These are phyloP conservation scores for Colletotrichum salicis DNA, from an alignment of 2,329 filamentous ascomycete species.

Conservation along the genomic window DNA sequence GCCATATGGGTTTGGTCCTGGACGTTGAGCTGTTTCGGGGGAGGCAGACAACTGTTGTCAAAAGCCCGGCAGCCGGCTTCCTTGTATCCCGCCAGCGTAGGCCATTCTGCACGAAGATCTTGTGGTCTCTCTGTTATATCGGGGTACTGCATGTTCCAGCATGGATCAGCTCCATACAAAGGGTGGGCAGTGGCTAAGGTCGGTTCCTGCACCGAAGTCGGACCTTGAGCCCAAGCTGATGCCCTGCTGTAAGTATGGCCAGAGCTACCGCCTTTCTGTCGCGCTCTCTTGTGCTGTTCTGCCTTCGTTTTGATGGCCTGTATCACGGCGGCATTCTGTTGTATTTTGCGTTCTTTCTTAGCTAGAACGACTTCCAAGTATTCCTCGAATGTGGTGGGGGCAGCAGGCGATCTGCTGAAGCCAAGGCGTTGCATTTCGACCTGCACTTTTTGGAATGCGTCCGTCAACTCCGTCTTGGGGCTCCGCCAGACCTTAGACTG, in stretches of 20 bases:
- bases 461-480: slow-evolving; percentile 45
- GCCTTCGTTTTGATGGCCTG: not conserved
- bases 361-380: slow-evolving; percentile 36
- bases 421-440: slow-evolving; percentile 49
- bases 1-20: not conserved
- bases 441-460: slow-evolving; percentile 48
- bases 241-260: not conserved
- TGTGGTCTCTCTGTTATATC: slow-evolving; percentile 18
- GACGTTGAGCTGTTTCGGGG: slow-evolving; percentile 42
- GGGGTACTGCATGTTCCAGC: slow-evolving; percentile 44
- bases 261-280: slow-evolving; percentile 10
- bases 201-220: not conserved
- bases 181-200: slow-evolving; percentile 43
- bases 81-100: slow-evolving; percentile 48
- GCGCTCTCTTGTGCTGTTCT: slow-evolving; percentile 36
- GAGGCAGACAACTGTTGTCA: slow-evolving; percentile 43
- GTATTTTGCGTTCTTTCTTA: slow-evolving; percentile 15
- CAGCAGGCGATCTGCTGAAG: slow-evolving; percentile 49
- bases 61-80: slow-evolving; percentile 46
- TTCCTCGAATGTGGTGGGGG: slow-evolving; percentile 48
- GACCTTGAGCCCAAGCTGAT: slow-evolving; percentile 11
- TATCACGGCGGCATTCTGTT: not conserved
- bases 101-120: slow-evolving; percentile 44
- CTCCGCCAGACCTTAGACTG: slow-evolving; percentile 54
- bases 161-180: slow-evolving; percentile 46